These are phyloP conservation scores for Curvularia lunata DNA, from an alignment of 2,329 filamentous ascomycete genomes.

Conservation along the genomic window DNA sequence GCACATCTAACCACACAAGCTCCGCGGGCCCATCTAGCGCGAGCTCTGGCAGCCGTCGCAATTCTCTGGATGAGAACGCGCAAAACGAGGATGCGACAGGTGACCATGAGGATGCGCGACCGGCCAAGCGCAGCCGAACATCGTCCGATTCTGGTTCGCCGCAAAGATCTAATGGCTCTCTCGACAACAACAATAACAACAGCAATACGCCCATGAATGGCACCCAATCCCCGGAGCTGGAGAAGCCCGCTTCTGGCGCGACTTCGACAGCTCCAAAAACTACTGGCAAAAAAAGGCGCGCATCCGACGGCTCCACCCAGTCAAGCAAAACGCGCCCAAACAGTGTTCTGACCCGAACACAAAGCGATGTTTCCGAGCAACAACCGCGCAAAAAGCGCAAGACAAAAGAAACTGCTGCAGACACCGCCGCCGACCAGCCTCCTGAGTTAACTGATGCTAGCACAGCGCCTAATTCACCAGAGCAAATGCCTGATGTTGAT, in stretches of 20 bases:
- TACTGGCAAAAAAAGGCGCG: slow-evolving; percentile 42
- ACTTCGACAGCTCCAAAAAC: slow-evolving; percentile 28
- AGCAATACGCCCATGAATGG: slow-evolving; percentile 35
- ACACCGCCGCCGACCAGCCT: slow-evolving; percentile 39
- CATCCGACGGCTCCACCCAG: slow-evolving; percentile 42
- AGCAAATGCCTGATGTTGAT: slow-evolving; percentile 44
- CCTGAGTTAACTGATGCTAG: slow-evolving; percentile 48
- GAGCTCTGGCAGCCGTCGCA: slow-evolving; percentile 49
- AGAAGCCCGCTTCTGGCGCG: slow-evolving; percentile 27
- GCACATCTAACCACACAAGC: slow-evolving; percentile 46
- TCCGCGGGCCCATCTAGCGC: slow-evolving; percentile 44
- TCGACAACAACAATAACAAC: slow-evolving; percentile 28
- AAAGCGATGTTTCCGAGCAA: slow-evolving; percentile 46
- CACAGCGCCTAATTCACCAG: slow-evolving; percentile 45
- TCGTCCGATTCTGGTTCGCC: slow-evolving; percentile 49
- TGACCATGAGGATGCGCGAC: slow-evolving; percentile 44
- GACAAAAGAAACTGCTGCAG: slow-evolving; percentile 35
- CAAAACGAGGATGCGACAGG: slow-evolving; percentile 37
- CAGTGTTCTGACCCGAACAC: slow-evolving; percentile 44
- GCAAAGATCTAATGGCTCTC: slow-evolving; percentile 37
- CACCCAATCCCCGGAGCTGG: slow-evolving; percentile 34
- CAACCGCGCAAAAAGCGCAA: slow-evolving; percentile 47
- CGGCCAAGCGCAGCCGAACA: slow-evolving; percentile 49
- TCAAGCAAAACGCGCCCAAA: slow-evolving; percentile 44
- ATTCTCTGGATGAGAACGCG: slow-evolving; percentile 46